These are phyloP conservation scores for Lichenothelia convexa DNA, from an alignment of 495 filamentous ascomycete genomes.

Conservation along the genomic window DNA sequence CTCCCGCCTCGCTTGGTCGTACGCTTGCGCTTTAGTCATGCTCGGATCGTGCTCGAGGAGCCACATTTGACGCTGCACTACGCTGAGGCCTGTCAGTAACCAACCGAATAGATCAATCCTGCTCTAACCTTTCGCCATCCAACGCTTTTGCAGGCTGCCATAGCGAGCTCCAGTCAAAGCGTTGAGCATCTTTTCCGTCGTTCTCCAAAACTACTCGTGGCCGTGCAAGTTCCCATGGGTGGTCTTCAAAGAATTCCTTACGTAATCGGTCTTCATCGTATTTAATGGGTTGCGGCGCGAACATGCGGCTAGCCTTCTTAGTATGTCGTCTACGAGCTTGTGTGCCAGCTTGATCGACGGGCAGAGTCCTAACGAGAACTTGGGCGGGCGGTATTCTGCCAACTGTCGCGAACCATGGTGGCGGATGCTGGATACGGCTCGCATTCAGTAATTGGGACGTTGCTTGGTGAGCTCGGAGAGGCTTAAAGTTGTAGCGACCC, in stretches of 20 bases:
- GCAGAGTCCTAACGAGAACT: constrained; percentile 46
- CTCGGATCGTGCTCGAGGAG: constrained; percentile 40
- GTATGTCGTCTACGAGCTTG: constrained; percentile 3
- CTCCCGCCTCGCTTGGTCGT: constrained; percentile 74
- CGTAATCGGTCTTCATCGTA: constrained; percentile 80
- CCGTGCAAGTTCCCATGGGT: constrained; percentile 92
- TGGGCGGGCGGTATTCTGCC: constrained; percentile 62
- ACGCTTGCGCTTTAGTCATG: constrained; percentile 46
- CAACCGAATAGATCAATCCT: too few relatives aligned
- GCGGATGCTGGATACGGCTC: constrained; percentile 30
- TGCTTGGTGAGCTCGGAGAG: constrained; percentile 53
- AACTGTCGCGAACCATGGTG: constrained; percentile 63
- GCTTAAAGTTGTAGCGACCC: constrained; percentile 55
- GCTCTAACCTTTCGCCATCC: constrained; percentile 87
- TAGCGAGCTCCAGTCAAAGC: constrained; percentile 62
- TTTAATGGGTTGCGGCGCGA: constrained; percentile 54
- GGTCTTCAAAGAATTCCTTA: constrained; percentile 67
- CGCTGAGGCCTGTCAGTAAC: constrained; percentile 31
- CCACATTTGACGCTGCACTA: constrained; percentile 81
- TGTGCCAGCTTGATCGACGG: constrained; percentile 29
- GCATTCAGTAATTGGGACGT: constrained; percentile 38
- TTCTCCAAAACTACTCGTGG: constrained; percentile 70
- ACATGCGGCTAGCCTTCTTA: constrained; percentile 39
- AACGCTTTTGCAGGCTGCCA: constrained; percentile 59
- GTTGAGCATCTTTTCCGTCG: constrained; percentile 60